A percentile compares a stretch with the other conserved stretches of the same genome.
phyloP scores from a whole-genome alignment of 192 early-diverging fungal species.

The Coemansia sp. region DNA sequence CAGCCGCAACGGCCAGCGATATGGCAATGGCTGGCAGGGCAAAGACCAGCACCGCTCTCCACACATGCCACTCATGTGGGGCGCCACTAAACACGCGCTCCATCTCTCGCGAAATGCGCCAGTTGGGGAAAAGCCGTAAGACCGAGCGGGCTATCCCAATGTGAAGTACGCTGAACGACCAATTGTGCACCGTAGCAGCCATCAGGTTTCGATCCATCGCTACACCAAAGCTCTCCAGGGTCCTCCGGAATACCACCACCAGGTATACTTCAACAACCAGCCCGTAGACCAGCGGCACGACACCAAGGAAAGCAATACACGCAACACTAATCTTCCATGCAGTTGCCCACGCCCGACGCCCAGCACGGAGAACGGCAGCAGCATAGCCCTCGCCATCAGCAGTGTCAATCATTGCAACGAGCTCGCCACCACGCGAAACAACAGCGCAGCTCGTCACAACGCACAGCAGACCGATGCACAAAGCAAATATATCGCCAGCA shows the following conservation, averaged over 20 bases:
- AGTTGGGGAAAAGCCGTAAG: constrained; percentile 27
- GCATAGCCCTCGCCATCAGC: constrained; percentile 7
- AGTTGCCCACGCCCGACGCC: constrained; percentile 12
- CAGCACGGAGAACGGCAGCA: constrained; percentile 6
- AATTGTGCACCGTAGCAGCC: constrained; percentile 35
- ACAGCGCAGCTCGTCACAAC: constrained; percentile 36
- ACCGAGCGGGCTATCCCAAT: constrained; percentile 26
- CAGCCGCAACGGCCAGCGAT: neutral
- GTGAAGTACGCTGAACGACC: constrained; percentile 40
- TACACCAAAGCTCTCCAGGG: constrained; percentile 2
- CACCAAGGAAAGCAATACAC: constrained; percentile 20
- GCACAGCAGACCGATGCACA: constrained; percentile 64
- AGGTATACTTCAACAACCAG: constrained; percentile 42
- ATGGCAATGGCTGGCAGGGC: constrained; percentile 18
- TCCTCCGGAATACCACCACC: constrained; percentile 27
- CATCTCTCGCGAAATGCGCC: constrained; percentile 13
- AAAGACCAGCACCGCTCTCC: constrained; percentile 21
- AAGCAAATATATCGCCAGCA: constrained; percentile 77
- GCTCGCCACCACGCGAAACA: neutral
- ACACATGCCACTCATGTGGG: constrained; percentile 39
- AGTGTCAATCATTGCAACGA: neutral
- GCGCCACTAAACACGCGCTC: constrained; percentile 33
- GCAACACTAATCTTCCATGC: constrained; percentile 11
- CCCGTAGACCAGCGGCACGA: constrained; percentile 30
- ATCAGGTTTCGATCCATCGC: constrained; percentile 1